Evolutionary conservation across 2,329 filamentous ascomycete species (phyloP).

Genomic region (Drechslerella coelobrocha): DNA sequence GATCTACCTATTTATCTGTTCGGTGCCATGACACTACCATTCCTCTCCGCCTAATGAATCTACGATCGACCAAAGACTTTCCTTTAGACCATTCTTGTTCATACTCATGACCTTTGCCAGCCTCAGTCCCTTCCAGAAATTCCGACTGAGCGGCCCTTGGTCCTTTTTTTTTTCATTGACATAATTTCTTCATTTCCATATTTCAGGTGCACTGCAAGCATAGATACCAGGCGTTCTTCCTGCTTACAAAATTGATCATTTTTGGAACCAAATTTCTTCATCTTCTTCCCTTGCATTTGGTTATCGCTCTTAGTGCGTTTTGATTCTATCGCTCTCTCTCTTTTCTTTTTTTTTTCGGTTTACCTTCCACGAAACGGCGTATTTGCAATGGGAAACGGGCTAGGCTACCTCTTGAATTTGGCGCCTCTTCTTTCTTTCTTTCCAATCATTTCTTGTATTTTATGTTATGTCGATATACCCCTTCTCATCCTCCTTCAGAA

Average conservation of each 20-base stretch:
- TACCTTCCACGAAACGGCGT: slow-evolving; percentile 51
- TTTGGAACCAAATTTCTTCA: not conserved
- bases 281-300: not conserved
- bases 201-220: slow-evolving; percentile 27
- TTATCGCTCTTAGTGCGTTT: slow-evolving; percentile 6
- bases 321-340: too few species aligned
- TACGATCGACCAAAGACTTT: not conserved
- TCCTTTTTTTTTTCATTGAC: slow-evolving; percentile 9
- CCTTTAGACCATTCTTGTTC: slow-evolving; percentile 16
- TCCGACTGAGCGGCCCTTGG: too few species aligned
- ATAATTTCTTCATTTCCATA: slow-evolving; percentile 8
- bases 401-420: slow-evolving; percentile 37
- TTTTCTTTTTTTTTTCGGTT: slow-evolving; percentile 9
- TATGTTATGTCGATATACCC: too few species aligned
- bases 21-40: not conserved
- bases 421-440: too few species aligned
- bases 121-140: too few species aligned
- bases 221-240: slow-evolving; percentile 49
- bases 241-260: slow-evolving; percentile 35
- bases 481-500: too few species aligned
- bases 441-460: too few species aligned
- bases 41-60: not conserved
- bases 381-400: slow-evolving; percentile 54
- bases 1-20: not conserved
- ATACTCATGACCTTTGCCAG: slow-evolving; percentile 13